Evolutionary conservation across 345 rosid genomes (phyloP).

Genomic region (Psidium guajava): DNA sequence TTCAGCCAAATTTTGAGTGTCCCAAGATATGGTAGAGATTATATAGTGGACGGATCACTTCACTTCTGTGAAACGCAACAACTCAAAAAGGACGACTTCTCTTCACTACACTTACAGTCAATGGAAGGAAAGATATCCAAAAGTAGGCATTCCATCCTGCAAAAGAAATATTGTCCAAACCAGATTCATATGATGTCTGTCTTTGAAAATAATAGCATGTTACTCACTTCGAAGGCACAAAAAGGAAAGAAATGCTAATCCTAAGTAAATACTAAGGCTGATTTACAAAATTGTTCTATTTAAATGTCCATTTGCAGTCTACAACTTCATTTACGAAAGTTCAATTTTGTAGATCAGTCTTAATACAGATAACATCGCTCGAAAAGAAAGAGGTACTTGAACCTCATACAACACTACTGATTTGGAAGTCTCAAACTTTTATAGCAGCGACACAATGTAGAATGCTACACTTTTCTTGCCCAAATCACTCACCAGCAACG

Average conservation of each 20-base stretch:
- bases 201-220: not conserved
- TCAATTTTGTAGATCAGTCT: not conserved
- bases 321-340: not conserved
- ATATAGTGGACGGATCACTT: not conserved
- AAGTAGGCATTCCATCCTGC: slow-evolving; percentile 81
- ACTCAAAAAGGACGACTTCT: not conserved
- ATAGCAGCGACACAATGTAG: not conserved
- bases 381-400: not conserved
- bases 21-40: not conserved
- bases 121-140: slow-evolving; percentile 65
- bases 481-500: slow-evolving; percentile 31
- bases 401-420: not conserved
- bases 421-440: not conserved
- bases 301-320: not conserved
- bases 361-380: not conserved
- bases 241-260: not conserved
- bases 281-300: not conserved
- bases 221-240: not conserved
- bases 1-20: not conserved
- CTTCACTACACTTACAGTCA: slow-evolving; percentile 29
- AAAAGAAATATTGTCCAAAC: not conserved
- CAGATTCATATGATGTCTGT: not conserved
- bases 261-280: not conserved
- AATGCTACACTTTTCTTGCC: too few species aligned
- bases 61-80: not conserved